Conservation (phyloP, 768 basidiomycete species). For the Calocera cornea region DNA sequence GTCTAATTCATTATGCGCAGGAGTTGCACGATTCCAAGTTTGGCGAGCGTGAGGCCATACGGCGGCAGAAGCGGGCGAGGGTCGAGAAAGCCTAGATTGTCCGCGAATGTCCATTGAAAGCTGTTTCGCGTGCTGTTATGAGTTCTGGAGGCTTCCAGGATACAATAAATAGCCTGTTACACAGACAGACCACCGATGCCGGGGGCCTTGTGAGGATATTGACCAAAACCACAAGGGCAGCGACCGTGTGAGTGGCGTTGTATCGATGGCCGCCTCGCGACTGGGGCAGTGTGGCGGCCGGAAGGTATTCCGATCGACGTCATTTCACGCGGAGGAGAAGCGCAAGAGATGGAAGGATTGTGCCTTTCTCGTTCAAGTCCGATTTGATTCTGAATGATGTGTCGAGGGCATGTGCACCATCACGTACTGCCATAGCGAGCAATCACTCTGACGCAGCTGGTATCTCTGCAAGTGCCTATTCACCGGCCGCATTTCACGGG, state of each 20-base stretch:
- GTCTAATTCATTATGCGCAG: constrained; percentile 24
- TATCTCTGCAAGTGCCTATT: too few species aligned
- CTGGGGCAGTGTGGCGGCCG: not conserved
- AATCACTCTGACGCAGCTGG: not conserved
- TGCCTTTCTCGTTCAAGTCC: not conserved
- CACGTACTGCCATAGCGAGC: not conserved
- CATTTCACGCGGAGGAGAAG: not conserved
- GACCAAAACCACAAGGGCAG: not conserved
- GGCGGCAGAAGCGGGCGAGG: constrained; percentile 43
- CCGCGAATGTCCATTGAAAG: not conserved
- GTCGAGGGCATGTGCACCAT: not conserved
- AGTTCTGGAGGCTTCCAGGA: not conserved
- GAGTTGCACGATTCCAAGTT: constrained; percentile 81
- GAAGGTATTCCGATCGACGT: not conserved
- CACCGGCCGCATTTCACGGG: not conserved
- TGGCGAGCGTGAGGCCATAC: constrained; percentile 75
- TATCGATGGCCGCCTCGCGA: not conserved
- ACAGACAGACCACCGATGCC: not conserved
- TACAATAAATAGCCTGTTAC: not conserved
- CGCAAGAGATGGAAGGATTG: too few species aligned
- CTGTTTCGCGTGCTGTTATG: not conserved
- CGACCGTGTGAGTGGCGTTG: not conserved
- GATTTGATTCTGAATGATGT: not conserved
- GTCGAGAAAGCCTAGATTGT: not conserved
- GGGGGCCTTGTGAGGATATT: not conserved